Percentiles rank a stretch among this genome's conserved stretches.
Conservation (phyloP, 2,329 filamentous ascomycete species). For the Chlorencoelia australis region DNA sequence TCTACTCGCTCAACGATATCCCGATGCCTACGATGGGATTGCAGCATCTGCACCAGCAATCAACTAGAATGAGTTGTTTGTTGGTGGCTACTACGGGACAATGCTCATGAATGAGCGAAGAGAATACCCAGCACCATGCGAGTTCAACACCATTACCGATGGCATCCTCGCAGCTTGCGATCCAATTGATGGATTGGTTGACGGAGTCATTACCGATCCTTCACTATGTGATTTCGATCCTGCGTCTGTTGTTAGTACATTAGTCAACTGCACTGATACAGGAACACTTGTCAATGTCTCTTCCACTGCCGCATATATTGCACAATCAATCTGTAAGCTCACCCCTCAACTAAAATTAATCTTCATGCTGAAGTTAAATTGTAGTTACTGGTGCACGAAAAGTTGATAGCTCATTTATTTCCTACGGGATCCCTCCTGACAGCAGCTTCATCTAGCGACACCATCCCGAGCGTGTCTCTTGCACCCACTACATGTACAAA, state of each 20-base stretch:
- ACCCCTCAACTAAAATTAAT: too few species aligned
- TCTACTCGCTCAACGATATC: slow-evolving; percentile 30
- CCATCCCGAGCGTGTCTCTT: too few species aligned
- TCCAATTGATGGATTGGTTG: slow-evolving; percentile 35
- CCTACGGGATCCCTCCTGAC: too few species aligned
- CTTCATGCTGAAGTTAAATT: too few species aligned
- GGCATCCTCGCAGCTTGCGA: slow-evolving; percentile 41
- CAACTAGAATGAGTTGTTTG: too few species aligned
- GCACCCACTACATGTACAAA: too few species aligned
- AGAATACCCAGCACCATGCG: neutral
- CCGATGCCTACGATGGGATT: slow-evolving; percentile 31
- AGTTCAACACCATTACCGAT: neutral
- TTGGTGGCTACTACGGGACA: neutral
- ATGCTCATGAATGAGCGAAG: neutral
- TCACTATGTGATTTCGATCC: slow-evolving; percentile 27
- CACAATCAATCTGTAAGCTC: neutral
- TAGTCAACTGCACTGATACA: neutral
- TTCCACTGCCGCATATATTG: neutral
- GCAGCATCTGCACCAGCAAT: slow-evolving; percentile 30
- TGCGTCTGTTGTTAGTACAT: neutral
- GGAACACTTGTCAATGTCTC: neutral
- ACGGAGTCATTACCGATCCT: slow-evolving; percentile 35
- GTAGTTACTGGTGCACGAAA: too few species aligned
- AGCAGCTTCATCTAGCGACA: too few species aligned
- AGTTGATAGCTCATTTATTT: too few species aligned